Evolutionary conservation across 2,329 filamentous ascomycete genomes (phyloP).

Genomic region (Fusarium cicatricum): DNA sequence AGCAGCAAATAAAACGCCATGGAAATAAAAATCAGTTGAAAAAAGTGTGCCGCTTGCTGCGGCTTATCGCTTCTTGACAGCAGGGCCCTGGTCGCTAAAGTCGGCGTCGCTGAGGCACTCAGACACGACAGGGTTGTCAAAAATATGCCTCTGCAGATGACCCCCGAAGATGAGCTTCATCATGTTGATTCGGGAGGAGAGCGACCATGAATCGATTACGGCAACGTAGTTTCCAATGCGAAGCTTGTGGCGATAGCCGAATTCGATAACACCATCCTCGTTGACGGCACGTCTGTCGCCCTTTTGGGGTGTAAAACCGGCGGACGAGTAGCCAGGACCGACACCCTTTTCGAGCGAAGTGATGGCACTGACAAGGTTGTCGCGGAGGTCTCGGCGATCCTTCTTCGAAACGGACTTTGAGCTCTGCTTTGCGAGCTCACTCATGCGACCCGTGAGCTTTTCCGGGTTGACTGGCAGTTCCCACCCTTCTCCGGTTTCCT

Average conservation of each 20-base stretch:
- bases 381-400: constrained; percentile 57
- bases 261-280: constrained; percentile 55
- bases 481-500: constrained; percentile 58
- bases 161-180: constrained; percentile 58
- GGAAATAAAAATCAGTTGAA: not conserved
- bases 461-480: constrained; percentile 61
- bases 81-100: constrained; percentile 40
- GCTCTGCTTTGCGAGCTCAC: constrained; percentile 56
- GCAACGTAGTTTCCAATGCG: constrained; percentile 56
- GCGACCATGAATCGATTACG: constrained; percentile 60
- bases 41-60: too few species aligned
- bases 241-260: constrained; percentile 62
- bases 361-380: constrained; percentile 59
- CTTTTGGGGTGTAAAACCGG: constrained; percentile 49
- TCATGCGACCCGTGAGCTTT: constrained; percentile 57
- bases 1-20: too few species aligned
- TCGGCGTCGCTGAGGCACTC: constrained; percentile 51
- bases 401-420: constrained; percentile 60
- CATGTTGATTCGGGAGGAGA: constrained; percentile 57
- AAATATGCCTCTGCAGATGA: constrained; percentile 52
- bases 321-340: constrained; percentile 63
- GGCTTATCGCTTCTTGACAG: constrained; percentile 23
- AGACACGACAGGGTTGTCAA: constrained; percentile 49
- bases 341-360: constrained; percentile 63
- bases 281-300: constrained; percentile 56